phyloP scores from a whole-genome alignment of 495 filamentous ascomycete species.

The Talaromyces ruber region DNA sequence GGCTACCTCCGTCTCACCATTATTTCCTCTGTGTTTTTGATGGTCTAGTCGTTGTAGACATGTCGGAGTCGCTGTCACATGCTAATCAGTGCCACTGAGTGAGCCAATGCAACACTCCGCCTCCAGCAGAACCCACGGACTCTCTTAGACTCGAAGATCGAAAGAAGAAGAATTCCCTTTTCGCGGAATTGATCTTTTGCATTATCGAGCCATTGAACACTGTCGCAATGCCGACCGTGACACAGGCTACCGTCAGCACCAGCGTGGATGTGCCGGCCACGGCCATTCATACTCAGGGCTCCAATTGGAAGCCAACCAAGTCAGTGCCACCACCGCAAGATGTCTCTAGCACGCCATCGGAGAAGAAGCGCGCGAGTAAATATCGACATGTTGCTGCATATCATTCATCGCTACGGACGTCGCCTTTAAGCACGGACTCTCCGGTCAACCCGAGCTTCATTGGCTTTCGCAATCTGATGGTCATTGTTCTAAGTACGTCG shows the following conservation, averaged over 20 bases:
- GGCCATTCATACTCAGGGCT: background rate
- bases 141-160: background rate
- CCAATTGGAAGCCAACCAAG: background rate
- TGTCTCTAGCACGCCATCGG: background rate
- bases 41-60: background rate
- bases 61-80: background rate
- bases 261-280: background rate
- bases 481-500: constrained; percentile 71
- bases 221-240: background rate
- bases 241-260: constrained; percentile 3
- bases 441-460: constrained; percentile 69
- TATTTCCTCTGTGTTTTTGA: background rate
- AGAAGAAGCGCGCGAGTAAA: constrained; percentile 36
- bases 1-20: background rate
- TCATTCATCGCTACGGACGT: constrained; percentile 61
- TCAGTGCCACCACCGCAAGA: background rate
- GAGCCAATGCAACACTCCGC: background rate
- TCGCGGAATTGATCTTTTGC: background rate
- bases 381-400: constrained; percentile 86
- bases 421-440: constrained; percentile 79
- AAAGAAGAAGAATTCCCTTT: background rate
- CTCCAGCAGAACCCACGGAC: background rate
- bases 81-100: background rate
- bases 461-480: constrained; percentile 94
- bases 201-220: background rate